Base-by-base conservation (phyloP, 1,139 yeast genomes). In the Candida sojae region DNA sequence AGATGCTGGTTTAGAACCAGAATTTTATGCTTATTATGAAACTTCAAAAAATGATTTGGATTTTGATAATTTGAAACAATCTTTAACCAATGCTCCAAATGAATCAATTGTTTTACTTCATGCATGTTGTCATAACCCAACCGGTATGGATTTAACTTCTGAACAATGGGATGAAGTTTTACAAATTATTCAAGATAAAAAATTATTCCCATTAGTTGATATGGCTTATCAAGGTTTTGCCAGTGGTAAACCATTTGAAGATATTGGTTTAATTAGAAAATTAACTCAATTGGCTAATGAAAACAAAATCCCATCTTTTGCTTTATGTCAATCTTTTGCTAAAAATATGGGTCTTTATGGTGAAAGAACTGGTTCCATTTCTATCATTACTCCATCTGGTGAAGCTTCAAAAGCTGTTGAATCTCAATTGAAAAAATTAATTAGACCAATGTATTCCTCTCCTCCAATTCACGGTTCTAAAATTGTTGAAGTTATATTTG, bases 211-310 rank as follows among this genome's bases (percentile, higher is more conserved):
- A 46, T 73, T 92, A 64, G 89, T 93, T 61, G 99, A 93, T 73
- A 86, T 89, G 75, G 98, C 99, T 25, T 93, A 93, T 78, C 98
- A 92, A 75, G 97, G 99, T 10, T 93, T 93, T 63, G 96, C 98
- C 30, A 82, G 95, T 39, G 97, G 98, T 50, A 73, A 73, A 55
- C 73, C 73, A 56, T 69, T 67, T 53, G 68, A 75, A 56, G 84
- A 80, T 61, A 75, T 80, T 58, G 73, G 68, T 28, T 68, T 77
- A 54, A 67, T 80, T 57, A 72, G 80, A 62, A 76, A 75, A 63
- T 68, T 80, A 63, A 77, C 77, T 63, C 70, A 72, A 54, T 71
- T 75, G 61, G 81, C 77, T 13, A 77, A 66, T 36, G 67, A 67
- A 47, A 79, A 79, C 49, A 68, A 71, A 57, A 63, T 80, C 50